A percentile compares a stretch with the other conserved stretches of the same genome.
Evolutionary conservation across 257 asterid genomes (phyloP).

Genomic region (Salvia splendens): DNA sequence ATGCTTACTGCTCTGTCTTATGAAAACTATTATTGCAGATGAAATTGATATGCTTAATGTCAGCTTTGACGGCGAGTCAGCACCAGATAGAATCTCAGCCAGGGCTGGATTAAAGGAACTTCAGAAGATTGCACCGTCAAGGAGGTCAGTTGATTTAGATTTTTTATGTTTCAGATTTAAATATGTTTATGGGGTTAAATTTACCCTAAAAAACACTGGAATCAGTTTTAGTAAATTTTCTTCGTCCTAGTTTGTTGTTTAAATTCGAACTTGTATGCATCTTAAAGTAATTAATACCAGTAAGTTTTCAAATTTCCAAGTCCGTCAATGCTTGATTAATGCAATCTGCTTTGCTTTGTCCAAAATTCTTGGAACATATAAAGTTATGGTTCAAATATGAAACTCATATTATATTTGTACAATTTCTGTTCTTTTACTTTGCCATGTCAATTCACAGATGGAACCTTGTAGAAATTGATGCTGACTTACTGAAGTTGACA

Average conservation of each 20-base stretch:
- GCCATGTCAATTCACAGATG: constrained; percentile 60
- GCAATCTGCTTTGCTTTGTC: not conserved
- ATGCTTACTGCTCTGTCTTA: constrained; percentile 27
- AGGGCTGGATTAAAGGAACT: constrained; percentile 89
- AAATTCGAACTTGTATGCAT: not conserved
- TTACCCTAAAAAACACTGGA: not conserved
- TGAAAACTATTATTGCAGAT: constrained; percentile 50
- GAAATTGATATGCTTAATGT: constrained; percentile 92
- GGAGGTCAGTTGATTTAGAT: constrained; percentile 54
- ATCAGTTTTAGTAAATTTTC: not conserved
- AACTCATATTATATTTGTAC: not conserved
- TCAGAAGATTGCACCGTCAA: constrained; percentile 63
- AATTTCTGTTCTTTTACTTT: not conserved
- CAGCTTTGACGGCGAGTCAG: constrained; percentile 84
- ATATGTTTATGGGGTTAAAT: constrained; percentile 21
- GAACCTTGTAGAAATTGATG: constrained; percentile 93
- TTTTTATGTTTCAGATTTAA: constrained; percentile 5
- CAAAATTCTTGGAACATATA: not conserved
- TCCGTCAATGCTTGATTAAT: constrained; percentile 7
- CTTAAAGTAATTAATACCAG: not conserved
- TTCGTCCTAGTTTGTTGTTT: not conserved
- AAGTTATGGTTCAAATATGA: not conserved
- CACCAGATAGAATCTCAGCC: constrained; percentile 94
- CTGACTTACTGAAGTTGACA: constrained; percentile 67
- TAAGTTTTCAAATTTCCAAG: constrained; percentile 7